Percentiles rank a stretch among this genome's conserved stretches.
phyloP scores from a whole-genome alignment of 495 filamentous ascomycete genomes.

The Lasiosphaeria ovina region DNA sequence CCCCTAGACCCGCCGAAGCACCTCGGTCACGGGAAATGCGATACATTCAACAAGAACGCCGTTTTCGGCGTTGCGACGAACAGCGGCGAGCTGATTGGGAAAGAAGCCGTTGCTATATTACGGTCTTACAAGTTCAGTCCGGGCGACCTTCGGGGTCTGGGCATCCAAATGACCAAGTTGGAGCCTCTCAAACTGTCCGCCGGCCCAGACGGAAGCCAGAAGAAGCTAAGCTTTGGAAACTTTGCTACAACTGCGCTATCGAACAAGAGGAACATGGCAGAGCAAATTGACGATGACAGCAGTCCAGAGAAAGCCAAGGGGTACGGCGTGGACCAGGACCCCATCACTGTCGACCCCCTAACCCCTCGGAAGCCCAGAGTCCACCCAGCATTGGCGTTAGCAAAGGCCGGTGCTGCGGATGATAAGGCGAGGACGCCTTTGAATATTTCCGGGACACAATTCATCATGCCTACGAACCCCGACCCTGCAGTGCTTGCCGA shows the following conservation, averaged over 20 bases:
- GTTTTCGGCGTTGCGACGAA: conserved; percentile 81
- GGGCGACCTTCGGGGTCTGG: conserved; percentile 85
- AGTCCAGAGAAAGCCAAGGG: conserved; percentile 17
- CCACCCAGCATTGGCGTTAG: conserved; percentile 55
- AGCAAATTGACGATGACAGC: conserved; percentile 28
- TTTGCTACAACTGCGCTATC: conserved; percentile 15
- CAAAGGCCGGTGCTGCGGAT: conserved; percentile 55
- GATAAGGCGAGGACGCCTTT: conserved; percentile 60
- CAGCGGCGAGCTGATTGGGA: conserved; percentile 62
- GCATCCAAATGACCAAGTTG: conserved; percentile 87
- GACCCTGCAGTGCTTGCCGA: conserved; percentile 75
- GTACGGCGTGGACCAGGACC: conserved; percentile 41
- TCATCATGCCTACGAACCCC: conserved; percentile 76
- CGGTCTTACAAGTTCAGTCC: conserved; percentile 80
- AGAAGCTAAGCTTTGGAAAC: conserved; percentile 25
- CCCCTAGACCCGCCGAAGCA: conserved; percentile 92
- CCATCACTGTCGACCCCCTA: conserved; percentile 44
- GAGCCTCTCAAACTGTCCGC: conserved; percentile 63
- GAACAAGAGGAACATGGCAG: conserved; percentile 29
- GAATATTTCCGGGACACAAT: conserved; percentile 82
- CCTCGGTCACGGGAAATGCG: conserved; percentile 92
- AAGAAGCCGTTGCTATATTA: conserved; percentile 79
- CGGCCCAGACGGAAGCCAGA: conserved; percentile 46
- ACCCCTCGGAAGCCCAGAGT: conserved; percentile 66
- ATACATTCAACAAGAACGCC: conserved; percentile 84